Conservation (phyloP, 2,329 filamentous ascomycete species). For the Boeremia exigua region DNA sequence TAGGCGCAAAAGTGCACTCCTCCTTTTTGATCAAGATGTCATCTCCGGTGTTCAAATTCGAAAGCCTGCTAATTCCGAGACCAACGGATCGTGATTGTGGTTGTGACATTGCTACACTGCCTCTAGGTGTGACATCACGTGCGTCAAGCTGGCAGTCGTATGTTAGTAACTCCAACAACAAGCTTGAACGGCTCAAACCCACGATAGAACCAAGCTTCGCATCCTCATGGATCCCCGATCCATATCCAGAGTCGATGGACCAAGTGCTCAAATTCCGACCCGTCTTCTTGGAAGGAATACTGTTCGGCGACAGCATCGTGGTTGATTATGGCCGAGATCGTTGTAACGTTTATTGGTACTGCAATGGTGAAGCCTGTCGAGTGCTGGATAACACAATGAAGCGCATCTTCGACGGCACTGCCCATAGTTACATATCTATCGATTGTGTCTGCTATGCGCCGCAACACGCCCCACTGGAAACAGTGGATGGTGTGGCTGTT, state of each 20-base stretch:
- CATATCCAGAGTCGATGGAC: conserved; percentile 45
- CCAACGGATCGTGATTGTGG: neutral
- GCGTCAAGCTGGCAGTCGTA: conserved; percentile 20
- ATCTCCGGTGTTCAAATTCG: neutral
- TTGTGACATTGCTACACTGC: neutral
- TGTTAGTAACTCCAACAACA: neutral
- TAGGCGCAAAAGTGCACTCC: neutral
- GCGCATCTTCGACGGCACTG: conserved; percentile 1
- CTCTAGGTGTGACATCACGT: conserved; percentile 25
- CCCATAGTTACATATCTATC: conserved; percentile 9
- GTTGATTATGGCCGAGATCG: neutral
- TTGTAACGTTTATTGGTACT: neutral
- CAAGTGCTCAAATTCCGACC: conserved; percentile 36
- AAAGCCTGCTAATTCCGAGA: neutral
- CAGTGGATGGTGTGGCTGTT: conserved; percentile 12
- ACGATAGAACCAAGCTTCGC: conserved; percentile 9
- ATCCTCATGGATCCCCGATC: conserved; percentile 26
- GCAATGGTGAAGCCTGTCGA: neutral
- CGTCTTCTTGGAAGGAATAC: conserved; percentile 21
- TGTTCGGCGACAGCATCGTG: conserved; percentile 35
- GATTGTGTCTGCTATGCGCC: conserved; percentile 9
- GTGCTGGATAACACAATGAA: conserved; percentile 6
- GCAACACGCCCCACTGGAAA: conserved; percentile 1
- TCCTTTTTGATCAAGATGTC: conserved; percentile 6
- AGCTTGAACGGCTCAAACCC: neutral